Conservation (phyloP, 2,329 filamentous ascomycete genomes). For the Tolypocladium inflatum region DNA sequence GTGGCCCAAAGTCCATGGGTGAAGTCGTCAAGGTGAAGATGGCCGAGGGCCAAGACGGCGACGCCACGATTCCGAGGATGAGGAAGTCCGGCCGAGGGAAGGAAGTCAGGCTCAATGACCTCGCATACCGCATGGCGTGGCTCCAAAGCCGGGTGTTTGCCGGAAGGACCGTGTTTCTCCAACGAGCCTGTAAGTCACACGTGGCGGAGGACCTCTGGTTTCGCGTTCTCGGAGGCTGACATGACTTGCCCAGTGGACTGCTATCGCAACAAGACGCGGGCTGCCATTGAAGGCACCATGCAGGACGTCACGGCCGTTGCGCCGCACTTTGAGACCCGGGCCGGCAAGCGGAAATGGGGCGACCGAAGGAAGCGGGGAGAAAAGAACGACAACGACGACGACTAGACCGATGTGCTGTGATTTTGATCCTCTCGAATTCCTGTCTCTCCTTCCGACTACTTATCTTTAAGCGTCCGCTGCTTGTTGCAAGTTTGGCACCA, state of each 20-base stretch:
- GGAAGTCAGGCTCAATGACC: slow-evolving; percentile 85
- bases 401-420: slow-evolving; percentile 1
- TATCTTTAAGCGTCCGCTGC: background rate
- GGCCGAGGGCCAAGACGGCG: slow-evolving; percentile 58
- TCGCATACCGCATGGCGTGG: slow-evolving; percentile 95
- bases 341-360: slow-evolving; percentile 70
- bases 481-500: background rate
- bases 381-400: slow-evolving; percentile 19
- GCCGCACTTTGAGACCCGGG: slow-evolving; percentile 80
- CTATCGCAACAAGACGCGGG: slow-evolving; percentile 85
- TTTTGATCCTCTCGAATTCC: background rate
- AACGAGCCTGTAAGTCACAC: slow-evolving; percentile 70
- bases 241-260: slow-evolving; percentile 61
- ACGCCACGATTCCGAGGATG: slow-evolving; percentile 67
- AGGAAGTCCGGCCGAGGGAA: slow-evolving; percentile 61
- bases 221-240: slow-evolving; percentile 3
- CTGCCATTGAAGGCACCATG: slow-evolving; percentile 67
- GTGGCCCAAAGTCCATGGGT: slow-evolving; percentile 19
- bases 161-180: slow-evolving; percentile 75
- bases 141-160: slow-evolving; percentile 88
- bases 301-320: slow-evolving; percentile 66
- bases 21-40: slow-evolving; percentile 53
- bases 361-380: slow-evolving; percentile 39
- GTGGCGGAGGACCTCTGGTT: background rate
- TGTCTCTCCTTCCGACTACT: background rate